These are phyloP conservation scores for Eucalyptus rudis DNA, from an alignment of 345 rosid genomes.

Conservation along the genomic window DNA sequence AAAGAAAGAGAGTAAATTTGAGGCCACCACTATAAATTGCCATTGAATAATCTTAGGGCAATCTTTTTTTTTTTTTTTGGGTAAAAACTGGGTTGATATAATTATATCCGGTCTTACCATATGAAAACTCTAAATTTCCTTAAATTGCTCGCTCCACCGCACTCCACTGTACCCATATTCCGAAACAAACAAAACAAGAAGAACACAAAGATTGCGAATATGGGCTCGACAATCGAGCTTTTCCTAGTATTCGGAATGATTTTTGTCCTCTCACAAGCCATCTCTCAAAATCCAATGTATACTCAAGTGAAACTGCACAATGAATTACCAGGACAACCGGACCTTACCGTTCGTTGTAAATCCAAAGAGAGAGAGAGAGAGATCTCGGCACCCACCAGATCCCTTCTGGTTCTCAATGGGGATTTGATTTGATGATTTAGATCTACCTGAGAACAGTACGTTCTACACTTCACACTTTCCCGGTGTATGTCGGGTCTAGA, in stretches of 20 bases:
- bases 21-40: not conserved
- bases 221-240: not conserved
- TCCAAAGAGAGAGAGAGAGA: not conserved
- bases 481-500: not conserved
- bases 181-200: not conserved
- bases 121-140: not conserved
- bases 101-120: rapidly evolving
- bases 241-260: not conserved
- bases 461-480: not conserved
- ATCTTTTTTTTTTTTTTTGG: not conserved
- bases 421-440: not conserved
- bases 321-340: not conserved
- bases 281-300: rapidly evolving
- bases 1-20: not conserved
- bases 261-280: not conserved
- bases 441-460: rapidly evolving
- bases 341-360: not conserved
- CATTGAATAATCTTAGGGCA: not conserved
- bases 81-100: not conserved
- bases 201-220: not conserved
- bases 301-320: not conserved
- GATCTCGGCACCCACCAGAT: not conserved
- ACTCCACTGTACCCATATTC: not conserved
- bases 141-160: not conserved
- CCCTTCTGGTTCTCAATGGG: not conserved